Base-by-base conservation (phyloP, 345 rosid species). In the Eucalyptus guilfoylei region DNA sequence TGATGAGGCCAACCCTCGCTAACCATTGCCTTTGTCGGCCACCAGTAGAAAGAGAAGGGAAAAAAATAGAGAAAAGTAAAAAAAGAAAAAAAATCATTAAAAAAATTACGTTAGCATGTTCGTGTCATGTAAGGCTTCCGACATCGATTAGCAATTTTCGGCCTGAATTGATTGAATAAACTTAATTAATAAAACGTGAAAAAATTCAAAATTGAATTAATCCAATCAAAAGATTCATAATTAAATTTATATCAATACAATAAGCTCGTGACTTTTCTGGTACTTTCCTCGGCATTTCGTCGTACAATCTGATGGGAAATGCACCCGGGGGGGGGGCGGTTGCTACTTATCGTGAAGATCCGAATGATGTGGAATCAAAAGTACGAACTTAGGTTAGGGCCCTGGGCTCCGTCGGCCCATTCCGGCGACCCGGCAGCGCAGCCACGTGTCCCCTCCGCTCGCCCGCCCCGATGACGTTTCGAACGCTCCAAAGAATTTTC, bases 91-190 rank as follows among this genome's bases (percentile, higher is more conserved):
- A 7, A 52, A 3, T 52, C 55, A 19, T 19, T 11, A 52, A 19
- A 52, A 50, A 52, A 19, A n/a, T n/a, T n/a, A n/a, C n/a, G n/a
- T n/a, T n/a, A n/a, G n/a, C n/a, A n/a, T n/a, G 5, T 19, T 0
- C 1, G 5, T 52, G 2, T 19, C 10, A 8, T 52, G 10, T 52
- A 52, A 52, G 9, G 19, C 4, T 0, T 52, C 1, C 2, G 5
- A 52, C 2, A 19, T 52, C 0, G 0, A 4, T 19, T 0, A 52
- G 5, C 11, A 52, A 52, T 1, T 21, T 52, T 2, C 1, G 5
- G 0, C 3, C 9, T 19, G 0, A 52, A 52, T 52, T 19, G 58
- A 8, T 21, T 52, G 5, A 24, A 55, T 23, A 3, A 24, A 55
- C 30, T 24, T 55, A 55, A 23, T 9, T 55, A 13, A 55, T 55